A percentile compares a stretch with the other conserved stretches of the same genome.
These are phyloP conservation scores for Metschnikowia aberdeeniae DNA, from an alignment of 805 yeast genomes.

Conservation along the genomic window DNA sequence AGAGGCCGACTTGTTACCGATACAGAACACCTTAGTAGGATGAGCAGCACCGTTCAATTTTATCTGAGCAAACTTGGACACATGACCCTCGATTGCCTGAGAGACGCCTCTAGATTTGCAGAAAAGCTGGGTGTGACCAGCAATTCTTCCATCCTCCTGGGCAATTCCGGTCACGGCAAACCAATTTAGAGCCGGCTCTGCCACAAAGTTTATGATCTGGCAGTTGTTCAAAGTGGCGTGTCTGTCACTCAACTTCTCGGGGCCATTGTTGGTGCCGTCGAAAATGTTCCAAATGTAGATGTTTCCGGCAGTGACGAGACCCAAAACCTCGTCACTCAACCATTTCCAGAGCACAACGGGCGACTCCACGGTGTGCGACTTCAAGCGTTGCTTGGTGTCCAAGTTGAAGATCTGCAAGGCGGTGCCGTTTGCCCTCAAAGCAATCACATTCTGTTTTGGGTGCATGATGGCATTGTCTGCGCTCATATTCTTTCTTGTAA, in stretches of 20 bases:
- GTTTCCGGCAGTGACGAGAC: slow-evolving; percentile 75
- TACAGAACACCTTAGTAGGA: slow-evolving; percentile 84
- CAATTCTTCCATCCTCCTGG: slow-evolving; percentile 89
- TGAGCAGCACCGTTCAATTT: slow-evolving; percentile 66
- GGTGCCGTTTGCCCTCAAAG: slow-evolving; percentile 93
- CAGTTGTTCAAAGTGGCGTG: slow-evolving; percentile 73
- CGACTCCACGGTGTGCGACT: slow-evolving; percentile 79
- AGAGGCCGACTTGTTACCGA: slow-evolving; percentile 82
- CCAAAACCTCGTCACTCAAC: slow-evolving; percentile 70
- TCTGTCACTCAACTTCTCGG: slow-evolving; percentile 74
- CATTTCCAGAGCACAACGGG: slow-evolving; percentile 96
- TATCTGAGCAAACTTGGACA: slow-evolving; percentile 79
- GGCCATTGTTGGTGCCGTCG: slow-evolving; percentile 77
- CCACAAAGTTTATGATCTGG: slow-evolving; percentile 87
- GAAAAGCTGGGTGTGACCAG: slow-evolving; percentile 92
- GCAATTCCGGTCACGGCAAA: slow-evolving; percentile 93
- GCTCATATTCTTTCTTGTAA: slow-evolving; percentile 87
- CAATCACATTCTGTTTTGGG: slow-evolving; percentile 82
- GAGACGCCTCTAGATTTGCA: slow-evolving; percentile 87
- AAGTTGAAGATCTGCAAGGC: slow-evolving; percentile 92
- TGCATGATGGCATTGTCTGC: slow-evolving; percentile 98
- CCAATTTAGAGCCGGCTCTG: slow-evolving; percentile 82
- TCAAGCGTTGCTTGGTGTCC: slow-evolving; percentile 80
- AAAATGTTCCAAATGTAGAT: slow-evolving; percentile 80
- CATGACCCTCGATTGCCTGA: slow-evolving; percentile 97